These are phyloP conservation scores for Sarocladiaceae sp. DNA, from an alignment of 2,329 filamentous ascomycete genomes.

Conservation along the genomic window DNA sequence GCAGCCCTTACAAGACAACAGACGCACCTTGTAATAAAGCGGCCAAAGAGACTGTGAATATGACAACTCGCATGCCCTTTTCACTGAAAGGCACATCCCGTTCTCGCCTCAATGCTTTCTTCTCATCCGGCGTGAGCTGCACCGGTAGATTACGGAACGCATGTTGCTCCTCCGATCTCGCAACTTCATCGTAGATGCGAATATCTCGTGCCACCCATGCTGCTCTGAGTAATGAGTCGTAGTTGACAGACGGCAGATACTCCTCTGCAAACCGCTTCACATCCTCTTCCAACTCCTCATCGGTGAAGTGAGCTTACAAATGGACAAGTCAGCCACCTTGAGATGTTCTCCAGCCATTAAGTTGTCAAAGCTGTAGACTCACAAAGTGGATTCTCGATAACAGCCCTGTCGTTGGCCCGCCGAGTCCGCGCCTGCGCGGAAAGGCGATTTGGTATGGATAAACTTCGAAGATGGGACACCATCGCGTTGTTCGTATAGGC, in stretches of 20 bases:
- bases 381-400: constrained; percentile 34
- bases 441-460: constrained; percentile 12
- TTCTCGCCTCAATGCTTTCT: constrained; percentile 30
- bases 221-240: constrained; percentile 28
- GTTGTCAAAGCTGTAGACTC: not conserved
- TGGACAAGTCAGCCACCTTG: not conserved
- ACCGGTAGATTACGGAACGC: constrained; percentile 24
- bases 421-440: constrained; percentile 21
- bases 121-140: constrained; percentile 29
- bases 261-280: constrained; percentile 25
- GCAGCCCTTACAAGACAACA: constrained; percentile 7
- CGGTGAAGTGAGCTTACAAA: constrained; percentile 29
- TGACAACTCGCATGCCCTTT: constrained; percentile 33
- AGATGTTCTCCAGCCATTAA: not conserved
- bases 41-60: constrained; percentile 38
- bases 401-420: constrained; percentile 26
- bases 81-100: constrained; percentile 35
- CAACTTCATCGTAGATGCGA: constrained; percentile 32
- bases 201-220: constrained; percentile 37
- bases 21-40: constrained; percentile 32
- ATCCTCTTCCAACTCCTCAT: constrained; percentile 31
- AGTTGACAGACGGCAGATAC: constrained; percentile 24
- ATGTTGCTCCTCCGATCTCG: constrained; percentile 20
- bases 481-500: not conserved
- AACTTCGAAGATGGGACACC: constrained; percentile 9